These are phyloP conservation scores for Oenanthe sinensis DNA, from an alignment of 129 eudicot species.

Conservation along the genomic window DNA sequence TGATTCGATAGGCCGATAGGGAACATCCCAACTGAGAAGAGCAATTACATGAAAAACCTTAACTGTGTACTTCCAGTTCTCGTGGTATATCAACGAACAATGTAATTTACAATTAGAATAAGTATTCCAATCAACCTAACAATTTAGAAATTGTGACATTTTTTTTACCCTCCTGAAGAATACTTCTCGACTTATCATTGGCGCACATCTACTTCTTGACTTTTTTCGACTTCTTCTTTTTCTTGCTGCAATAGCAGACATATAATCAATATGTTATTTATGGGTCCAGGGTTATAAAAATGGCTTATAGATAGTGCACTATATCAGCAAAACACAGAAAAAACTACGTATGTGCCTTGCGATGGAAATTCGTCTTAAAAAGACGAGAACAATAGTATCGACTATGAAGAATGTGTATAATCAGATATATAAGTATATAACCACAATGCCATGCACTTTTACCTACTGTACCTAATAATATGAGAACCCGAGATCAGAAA, in stretches of 20 bases:
- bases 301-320: background rate
- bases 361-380: background rate
- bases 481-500: background rate
- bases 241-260: conserved; percentile 35
- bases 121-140: background rate
- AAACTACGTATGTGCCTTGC: background rate
- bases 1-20: background rate
- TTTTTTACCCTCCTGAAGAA: background rate
- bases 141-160: background rate
- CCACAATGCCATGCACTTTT: background rate
- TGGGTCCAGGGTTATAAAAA: background rate
- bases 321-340: background rate
- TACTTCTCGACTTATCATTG: background rate
- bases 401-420: background rate
- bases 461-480: background rate
- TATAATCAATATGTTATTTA: background rate
- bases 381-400: background rate
- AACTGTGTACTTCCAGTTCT: background rate
- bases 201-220: conserved; percentile 22
- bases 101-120: background rate
- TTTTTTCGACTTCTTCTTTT: conserved; percentile 32
- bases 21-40: background rate
- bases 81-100: background rate
- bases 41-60: background rate
- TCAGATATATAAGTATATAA: background rate